Conservation (phyloP, 2,329 filamentous ascomycete genomes). For the Botrytis galanthina region DNA sequence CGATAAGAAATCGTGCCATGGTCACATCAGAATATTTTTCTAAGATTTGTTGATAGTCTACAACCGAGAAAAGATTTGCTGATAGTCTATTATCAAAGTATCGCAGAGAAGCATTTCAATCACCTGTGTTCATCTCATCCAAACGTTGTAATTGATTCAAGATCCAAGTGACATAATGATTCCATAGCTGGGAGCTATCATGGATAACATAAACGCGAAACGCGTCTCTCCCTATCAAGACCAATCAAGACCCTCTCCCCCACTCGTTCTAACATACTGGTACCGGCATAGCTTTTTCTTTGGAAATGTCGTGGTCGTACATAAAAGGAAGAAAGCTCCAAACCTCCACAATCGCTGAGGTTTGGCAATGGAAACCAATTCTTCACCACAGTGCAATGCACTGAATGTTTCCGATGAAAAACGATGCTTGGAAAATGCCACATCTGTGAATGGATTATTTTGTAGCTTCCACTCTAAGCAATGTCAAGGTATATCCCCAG, state of each 20-base stretch:
- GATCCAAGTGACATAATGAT: too few species aligned
- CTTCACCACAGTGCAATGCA: conserved; percentile 28
- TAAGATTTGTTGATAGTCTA: neutral
- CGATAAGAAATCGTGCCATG: neutral
- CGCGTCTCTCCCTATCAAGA: neutral
- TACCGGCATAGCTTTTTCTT: neutral
- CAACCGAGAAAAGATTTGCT: neutral
- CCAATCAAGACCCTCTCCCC: neutral
- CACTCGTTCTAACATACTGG: neutral
- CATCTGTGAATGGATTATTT: conserved; percentile 44
- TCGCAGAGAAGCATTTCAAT: neutral
- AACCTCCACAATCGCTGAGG: neutral
- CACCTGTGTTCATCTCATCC: neutral
- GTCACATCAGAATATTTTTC: neutral
- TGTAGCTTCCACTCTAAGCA: conserved; percentile 45
- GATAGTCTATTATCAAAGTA: neutral
- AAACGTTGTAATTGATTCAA: neutral
- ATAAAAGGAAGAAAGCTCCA: neutral
- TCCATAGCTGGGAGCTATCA: neutral
- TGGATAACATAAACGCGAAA: neutral
- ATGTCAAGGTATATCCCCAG: conserved; percentile 38
- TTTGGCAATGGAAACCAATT: neutral
- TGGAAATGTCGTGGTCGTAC: neutral
- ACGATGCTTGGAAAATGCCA: conserved; percentile 40
- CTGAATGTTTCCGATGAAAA: conserved; percentile 42